phyloP scores from a whole-genome alignment of 139 green algal species.

The Chlamydomonas schloesseri region DNA sequence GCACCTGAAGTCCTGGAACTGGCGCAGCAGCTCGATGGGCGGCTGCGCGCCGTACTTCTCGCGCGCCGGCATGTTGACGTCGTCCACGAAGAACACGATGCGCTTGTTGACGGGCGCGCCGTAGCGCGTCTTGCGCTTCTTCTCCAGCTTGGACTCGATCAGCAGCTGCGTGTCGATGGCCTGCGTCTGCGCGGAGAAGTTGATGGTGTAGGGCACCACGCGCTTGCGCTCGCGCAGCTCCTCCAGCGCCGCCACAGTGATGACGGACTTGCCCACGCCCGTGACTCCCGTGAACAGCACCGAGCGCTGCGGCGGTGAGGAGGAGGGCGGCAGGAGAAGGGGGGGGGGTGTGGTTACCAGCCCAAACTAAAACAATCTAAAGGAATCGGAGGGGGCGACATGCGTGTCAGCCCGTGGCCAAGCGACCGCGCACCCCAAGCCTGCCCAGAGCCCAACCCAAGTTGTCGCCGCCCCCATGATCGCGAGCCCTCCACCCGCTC shows the following conservation, averaged over 20 bases:
- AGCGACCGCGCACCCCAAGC: no score
- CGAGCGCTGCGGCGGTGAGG: conserved; percentile 26
- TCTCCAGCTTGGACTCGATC: conserved; percentile 88
- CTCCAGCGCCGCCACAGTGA: conserved; percentile 70
- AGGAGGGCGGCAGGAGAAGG: not conserved
- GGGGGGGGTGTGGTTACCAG: not conserved
- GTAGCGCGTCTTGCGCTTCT: conserved; percentile 86
- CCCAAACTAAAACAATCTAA: no score
- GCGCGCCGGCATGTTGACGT: conserved; percentile 91
- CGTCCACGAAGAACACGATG: conserved; percentile 91
- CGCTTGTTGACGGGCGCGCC: conserved; percentile 81
- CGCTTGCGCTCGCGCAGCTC: conserved; percentile 57
- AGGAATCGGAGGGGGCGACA: no score
- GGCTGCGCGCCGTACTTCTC: conserved; percentile 89
- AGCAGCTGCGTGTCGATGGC: conserved; percentile 79
- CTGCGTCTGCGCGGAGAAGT: conserved; percentile 88
- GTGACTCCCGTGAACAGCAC: conserved; percentile 57
- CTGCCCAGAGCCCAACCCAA: no score
- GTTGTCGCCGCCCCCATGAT: no score
- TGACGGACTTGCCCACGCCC: conserved; percentile 87
- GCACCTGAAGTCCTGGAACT: conserved; percentile 85
- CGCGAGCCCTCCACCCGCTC: no score
- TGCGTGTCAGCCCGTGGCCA: no score
- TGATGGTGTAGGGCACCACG: conserved; percentile 79
- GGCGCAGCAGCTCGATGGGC: conserved; percentile 87